phyloP scores from a whole-genome alignment of 192 early-diverging fungal genomes.

The Linnemannia schmuckeri region DNA sequence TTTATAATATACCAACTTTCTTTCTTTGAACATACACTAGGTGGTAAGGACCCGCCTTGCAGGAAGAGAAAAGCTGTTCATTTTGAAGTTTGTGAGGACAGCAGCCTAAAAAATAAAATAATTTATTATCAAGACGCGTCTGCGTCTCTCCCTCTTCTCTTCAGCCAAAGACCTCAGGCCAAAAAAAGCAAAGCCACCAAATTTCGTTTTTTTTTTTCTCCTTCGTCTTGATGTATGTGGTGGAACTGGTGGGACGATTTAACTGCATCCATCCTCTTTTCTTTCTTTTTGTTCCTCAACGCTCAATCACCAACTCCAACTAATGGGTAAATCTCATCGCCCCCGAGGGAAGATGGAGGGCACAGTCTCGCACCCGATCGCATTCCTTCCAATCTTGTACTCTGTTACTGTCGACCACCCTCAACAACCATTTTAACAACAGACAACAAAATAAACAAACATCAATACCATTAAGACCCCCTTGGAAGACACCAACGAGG shows the following conservation, averaged over 20 bases:
- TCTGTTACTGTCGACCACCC: not conserved
- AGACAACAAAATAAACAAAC: not conserved
- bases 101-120: not conserved
- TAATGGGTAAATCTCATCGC: not conserved
- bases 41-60: constrained; percentile 63
- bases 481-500: not conserved
- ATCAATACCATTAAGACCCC: not conserved
- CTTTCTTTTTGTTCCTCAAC: not conserved
- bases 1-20: not conserved
- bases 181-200: constrained; percentile 33
- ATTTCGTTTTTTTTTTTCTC: not conserved
- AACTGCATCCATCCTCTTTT: not conserved
- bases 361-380: not conserved
- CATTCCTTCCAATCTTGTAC: not conserved
- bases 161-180: too few relatives aligned
- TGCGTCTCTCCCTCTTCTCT: too few relatives aligned
- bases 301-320: not conserved
- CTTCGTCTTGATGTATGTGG: too few relatives aligned
- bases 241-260: not conserved
- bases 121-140: not conserved
- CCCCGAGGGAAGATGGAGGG: not conserved
- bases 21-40: constrained; percentile 10
- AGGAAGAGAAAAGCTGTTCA: constrained; percentile 67
- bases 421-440: not conserved
- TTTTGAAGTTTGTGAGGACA: constrained; percentile 64